Evolutionary conservation across 371 early-diverging fungal species (phyloP).

Genomic region (Rhizopus stolonifer): DNA sequence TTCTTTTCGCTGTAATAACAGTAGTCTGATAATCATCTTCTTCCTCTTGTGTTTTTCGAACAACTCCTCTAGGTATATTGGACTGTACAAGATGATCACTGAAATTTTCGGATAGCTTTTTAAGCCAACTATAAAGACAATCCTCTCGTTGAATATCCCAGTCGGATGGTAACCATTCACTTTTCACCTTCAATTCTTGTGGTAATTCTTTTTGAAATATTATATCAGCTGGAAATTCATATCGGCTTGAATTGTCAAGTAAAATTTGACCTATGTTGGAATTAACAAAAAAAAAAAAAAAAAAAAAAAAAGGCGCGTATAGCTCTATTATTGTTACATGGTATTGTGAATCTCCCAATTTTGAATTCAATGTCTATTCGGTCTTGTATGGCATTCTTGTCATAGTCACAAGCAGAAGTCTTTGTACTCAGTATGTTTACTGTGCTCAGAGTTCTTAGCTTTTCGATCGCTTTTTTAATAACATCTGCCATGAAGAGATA

Average conservation of each 20-base stretch:
- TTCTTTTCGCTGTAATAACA: not conserved
- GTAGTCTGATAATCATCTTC: not conserved
- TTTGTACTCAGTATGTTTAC: not conserved
- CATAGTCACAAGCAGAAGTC: not conserved
- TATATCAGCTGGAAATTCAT: slow-evolving; percentile 1
- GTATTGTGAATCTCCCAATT: not conserved
- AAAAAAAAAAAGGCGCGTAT: not conserved
- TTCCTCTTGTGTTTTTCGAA: not conserved
- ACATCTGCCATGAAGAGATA: not conserved
- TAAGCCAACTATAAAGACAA: slow-evolving; percentile 1
- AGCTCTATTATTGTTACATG: not conserved
- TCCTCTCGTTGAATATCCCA: not conserved
- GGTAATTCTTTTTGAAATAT: not conserved
- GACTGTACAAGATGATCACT: not conserved
- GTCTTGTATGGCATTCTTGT: not conserved
- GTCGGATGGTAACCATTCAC: not conserved
- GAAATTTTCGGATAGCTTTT: not conserved
- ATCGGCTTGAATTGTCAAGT: not conserved
- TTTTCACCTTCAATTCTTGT: not conserved
- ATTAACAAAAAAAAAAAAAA: not conserved
- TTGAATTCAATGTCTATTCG: not conserved
- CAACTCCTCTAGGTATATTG: not conserved
- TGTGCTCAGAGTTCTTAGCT: not conserved
- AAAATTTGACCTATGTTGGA: not conserved
- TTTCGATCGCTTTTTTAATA: slow-evolving; percentile 1